Conservation (phyloP, 768 basidiomycete genomes). For the Suillus brevipes region DNA sequence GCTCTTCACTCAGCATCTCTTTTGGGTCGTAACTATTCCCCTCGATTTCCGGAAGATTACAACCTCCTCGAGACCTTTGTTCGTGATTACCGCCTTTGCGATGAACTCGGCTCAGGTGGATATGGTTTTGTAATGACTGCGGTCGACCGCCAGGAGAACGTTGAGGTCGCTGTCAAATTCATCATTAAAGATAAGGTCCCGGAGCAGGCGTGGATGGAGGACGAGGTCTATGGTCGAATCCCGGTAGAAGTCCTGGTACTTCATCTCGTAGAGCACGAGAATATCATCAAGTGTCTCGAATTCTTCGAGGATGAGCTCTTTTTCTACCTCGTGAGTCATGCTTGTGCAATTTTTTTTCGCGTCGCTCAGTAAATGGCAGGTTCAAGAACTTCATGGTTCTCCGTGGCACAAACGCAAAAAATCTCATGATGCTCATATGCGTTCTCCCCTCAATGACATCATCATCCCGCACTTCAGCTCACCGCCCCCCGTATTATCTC, state of each 20-base stretch:
- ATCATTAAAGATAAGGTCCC: slow-evolving; percentile 77
- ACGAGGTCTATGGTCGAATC: slow-evolving; percentile 59
- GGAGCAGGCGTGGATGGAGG: slow-evolving; percentile 53
- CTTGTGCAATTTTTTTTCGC: slow-evolving; percentile 1
- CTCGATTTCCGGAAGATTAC: slow-evolving; percentile 63
- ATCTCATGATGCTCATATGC: slow-evolving; percentile 26
- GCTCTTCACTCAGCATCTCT: slow-evolving; percentile 13
- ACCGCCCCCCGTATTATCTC: slow-evolving; percentile 56
- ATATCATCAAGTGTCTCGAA: slow-evolving; percentile 81
- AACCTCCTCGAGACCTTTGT: slow-evolving; percentile 61
- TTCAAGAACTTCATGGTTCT: slow-evolving; percentile 90
- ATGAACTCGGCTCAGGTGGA: slow-evolving; percentile 87
- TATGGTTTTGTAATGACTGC: slow-evolving; percentile 96
- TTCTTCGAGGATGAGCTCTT: slow-evolving; percentile 81
- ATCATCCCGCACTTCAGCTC: slow-evolving; percentile 29
- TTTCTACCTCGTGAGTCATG: slow-evolving; percentile 76
- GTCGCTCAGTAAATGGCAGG: slow-evolving; percentile 40
- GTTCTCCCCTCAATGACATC: slow-evolving; percentile 22
- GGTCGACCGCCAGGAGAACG: slow-evolving; percentile 51
- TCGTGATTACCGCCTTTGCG: slow-evolving; percentile 58
- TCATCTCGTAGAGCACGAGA: slow-evolving; percentile 70
- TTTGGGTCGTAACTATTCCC: slow-evolving; percentile 36
- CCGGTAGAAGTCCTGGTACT: slow-evolving; percentile 85
- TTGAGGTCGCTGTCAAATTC: slow-evolving; percentile 93
- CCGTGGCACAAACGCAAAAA: slow-evolving; percentile 69